A percentile compares a stretch with the other conserved stretches of the same genome.
These are phyloP conservation scores for Penicillium sp. DNA, from an alignment of 2,329 filamentous ascomycete species.

Conservation along the genomic window DNA sequence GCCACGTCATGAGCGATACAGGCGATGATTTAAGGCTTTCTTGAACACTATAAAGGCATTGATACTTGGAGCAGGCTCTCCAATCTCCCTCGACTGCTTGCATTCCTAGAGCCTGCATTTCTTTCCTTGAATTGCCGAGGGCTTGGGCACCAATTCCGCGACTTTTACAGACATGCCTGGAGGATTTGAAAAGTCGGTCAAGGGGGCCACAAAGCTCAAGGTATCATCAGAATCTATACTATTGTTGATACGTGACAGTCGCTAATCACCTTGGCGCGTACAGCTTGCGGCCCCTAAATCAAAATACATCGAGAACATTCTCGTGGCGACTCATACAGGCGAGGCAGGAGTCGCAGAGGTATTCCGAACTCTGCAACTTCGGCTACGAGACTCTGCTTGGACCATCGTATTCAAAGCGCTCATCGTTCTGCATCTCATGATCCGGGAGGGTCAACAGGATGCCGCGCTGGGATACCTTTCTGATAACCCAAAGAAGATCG, in stretches of 20 bases:
- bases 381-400: constrained; percentile 95
- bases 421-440: constrained; percentile 96
- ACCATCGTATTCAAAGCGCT: constrained; percentile 99
- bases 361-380: constrained; percentile 85
- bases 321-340: constrained; percentile 90
- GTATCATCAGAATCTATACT: constrained; percentile 48
- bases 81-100: constrained; percentile 6
- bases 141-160: constrained; percentile 5
- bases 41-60: constrained; percentile 15
- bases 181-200: constrained; percentile 98
- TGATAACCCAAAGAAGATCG: constrained; percentile 77
- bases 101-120: neutral
- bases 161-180: constrained; percentile 29
- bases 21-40: constrained; percentile 26
- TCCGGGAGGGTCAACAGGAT: constrained; percentile 88
- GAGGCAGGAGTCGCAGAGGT: constrained; percentile 95
- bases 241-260: neutral
- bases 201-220: constrained; percentile 98
- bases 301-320: constrained; percentile 98
- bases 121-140: neutral
- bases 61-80: constrained; percentile 21
- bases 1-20: constrained; percentile 26
- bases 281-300: constrained; percentile 95
- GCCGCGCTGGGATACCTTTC: constrained; percentile 83
- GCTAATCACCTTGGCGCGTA: constrained; percentile 20